Conservation (phyloP, 768 basidiomycete genomes). For the Lactifluus pinguis region DNA sequence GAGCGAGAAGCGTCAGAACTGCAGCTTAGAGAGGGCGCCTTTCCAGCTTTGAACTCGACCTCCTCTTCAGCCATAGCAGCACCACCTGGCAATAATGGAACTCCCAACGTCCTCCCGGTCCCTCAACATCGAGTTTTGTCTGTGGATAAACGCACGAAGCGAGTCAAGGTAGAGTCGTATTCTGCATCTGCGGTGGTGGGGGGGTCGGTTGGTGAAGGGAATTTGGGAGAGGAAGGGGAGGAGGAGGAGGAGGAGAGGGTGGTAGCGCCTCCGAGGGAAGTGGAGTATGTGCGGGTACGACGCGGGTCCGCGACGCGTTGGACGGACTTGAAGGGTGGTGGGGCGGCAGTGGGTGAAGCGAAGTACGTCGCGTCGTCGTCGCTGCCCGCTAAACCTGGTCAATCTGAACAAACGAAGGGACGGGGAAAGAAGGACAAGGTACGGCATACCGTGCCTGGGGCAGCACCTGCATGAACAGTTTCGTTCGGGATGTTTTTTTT, state of each 20-base stretch:
- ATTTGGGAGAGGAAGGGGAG: neutral
- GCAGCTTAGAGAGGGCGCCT: constrained; percentile 9
- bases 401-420: neutral
- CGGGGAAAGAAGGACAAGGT: neutral
- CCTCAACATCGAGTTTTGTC: constrained; percentile 7
- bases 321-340: constrained; percentile 7
- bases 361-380: constrained; percentile 5
- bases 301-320: constrained; percentile 6
- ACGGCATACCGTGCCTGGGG: neutral
- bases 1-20: neutral
- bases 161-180: constrained; percentile 7
- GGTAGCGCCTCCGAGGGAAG: constrained; percentile 5
- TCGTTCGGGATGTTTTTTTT: neutral
- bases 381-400: neutral
- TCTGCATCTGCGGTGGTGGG: neutral
- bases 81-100: too few species aligned
- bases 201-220: neutral
- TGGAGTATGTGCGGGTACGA: constrained; percentile 6
- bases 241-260: neutral
- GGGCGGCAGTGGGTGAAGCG: neutral
- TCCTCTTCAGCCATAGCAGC: too few species aligned
- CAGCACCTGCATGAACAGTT: neutral
- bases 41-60: constrained; percentile 1
- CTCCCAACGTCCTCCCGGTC: too few species aligned
- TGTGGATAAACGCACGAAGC: neutral